phyloP scores from a whole-genome alignment of 2,329 filamentous ascomycete species.

The Didymella segeticola region DNA sequence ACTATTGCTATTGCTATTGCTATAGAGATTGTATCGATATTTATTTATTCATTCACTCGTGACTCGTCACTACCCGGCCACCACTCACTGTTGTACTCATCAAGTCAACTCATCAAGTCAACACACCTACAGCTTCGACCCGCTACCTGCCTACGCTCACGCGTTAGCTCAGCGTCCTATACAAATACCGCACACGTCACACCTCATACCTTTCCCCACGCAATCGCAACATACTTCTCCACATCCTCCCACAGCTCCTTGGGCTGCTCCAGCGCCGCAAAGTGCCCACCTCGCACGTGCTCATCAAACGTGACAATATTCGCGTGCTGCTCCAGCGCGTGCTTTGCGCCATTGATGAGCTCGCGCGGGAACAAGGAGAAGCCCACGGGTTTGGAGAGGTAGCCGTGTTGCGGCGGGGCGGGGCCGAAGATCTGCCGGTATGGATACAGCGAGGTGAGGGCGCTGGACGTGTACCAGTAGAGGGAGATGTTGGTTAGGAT shows the following conservation, averaged over 20 bases:
- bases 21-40: too few species aligned
- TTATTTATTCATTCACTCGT: too few species aligned
- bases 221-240: slow-evolving; percentile 52
- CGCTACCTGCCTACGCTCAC: not conserved
- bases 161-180: not conserved
- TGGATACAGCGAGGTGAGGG: slow-evolving; percentile 58
- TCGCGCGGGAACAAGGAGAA: slow-evolving; percentile 56
- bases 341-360: slow-evolving; percentile 47
- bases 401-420: not conserved
- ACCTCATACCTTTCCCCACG: slow-evolving; percentile 41
- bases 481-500: slow-evolving; percentile 62
- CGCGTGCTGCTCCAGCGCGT: slow-evolving; percentile 46
- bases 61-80: too few species aligned
- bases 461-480: slow-evolving; percentile 62
- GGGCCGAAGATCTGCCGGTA: slow-evolving; percentile 48
- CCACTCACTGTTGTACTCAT: too few species aligned
- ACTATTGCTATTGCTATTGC: too few species aligned
- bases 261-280: slow-evolving; percentile 59
- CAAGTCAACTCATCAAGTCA: too few species aligned
- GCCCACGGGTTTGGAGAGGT: slow-evolving; percentile 50
- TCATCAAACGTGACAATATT: slow-evolving; percentile 49
- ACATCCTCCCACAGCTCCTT: slow-evolving; percentile 53
- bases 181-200: not conserved
- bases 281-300: slow-evolving; percentile 61
- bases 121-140: slow-evolving; percentile 1